Base-by-base conservation (phyloP, 164 flowering plant species). In the Warburgia ugandensis region DNA sequence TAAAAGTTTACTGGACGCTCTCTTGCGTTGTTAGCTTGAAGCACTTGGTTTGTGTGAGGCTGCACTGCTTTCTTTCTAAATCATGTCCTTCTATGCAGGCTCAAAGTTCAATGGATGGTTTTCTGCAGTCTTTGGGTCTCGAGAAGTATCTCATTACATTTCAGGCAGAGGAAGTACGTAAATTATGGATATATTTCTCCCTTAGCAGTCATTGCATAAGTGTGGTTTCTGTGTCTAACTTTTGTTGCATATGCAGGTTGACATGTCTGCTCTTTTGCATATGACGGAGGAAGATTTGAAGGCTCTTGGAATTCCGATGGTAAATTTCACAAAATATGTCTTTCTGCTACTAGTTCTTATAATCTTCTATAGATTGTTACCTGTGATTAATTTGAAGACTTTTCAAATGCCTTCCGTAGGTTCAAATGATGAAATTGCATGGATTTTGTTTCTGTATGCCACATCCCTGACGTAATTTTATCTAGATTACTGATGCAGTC, bases 221-320 rank as follows among this genome's bases (percentile, higher is more conserved):
- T 7, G 21, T 14, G 7, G 29, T 52, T 20, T 29, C 35, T 53
- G 13, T 29, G 26, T 32, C 27, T 31, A 54, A 17, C 23, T 22
- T 56, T 33, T 57, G 13, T 36, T 55, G n/a, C 29, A 48, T n/a
- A n/a, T 41, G 36, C 65, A 70, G 74, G 52, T 90, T 63, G 97
- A 90, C 66, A 86, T 90, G 97, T 68, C 89, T 17, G 91, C 95
- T 39, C 80, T 86, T 44, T 28, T 73, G 29, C 95, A 90, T 70
- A 86, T 90, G 95, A 75, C 53, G 22, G 97, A 90, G 63, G 95
- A 79, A 33, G 97, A 90, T 56, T 88, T 90, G 39, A 90, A 82
- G 71, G 94, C 95, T 50, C 29, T 90, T 38, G 91, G 95, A 45
- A 77, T 90, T 53, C 95, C 97, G 41, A 90, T 90, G 97, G 97